Percentiles rank a stretch among this genome's conserved stretches.
These are phyloP conservation scores for Trametes gibbosa DNA, from an alignment of 768 basidiomycete species.

Conservation along the genomic window DNA sequence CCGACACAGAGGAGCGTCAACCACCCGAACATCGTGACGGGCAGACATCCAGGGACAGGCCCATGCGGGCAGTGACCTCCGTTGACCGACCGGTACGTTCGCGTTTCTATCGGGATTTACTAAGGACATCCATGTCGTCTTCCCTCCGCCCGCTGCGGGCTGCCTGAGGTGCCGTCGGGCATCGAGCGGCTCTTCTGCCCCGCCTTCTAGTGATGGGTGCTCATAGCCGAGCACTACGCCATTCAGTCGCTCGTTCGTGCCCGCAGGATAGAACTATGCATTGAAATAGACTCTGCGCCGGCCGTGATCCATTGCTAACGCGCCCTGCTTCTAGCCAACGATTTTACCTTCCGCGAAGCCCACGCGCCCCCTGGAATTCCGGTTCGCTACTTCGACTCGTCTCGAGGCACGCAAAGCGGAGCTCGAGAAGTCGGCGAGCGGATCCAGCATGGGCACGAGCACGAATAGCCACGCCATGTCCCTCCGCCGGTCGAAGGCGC, in stretches of 20 bases:
- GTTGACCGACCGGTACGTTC: slow-evolving; percentile 16
- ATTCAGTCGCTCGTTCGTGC: background rate
- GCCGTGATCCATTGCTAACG: slow-evolving; percentile 5
- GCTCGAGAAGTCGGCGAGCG: slow-evolving; percentile 27
- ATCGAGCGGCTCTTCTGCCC: background rate
- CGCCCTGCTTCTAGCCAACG: slow-evolving; percentile 12
- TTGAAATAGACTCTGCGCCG: slow-evolving; percentile 6
- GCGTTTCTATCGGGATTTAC: slow-evolving; percentile 6
- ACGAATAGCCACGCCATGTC: slow-evolving; percentile 3
- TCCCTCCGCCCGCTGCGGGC: background rate
- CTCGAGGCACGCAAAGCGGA: slow-evolving; percentile 45
- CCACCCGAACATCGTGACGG: background rate
- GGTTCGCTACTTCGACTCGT: slow-evolving; percentile 49
- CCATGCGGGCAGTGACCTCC: background rate
- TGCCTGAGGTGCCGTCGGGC: background rate
- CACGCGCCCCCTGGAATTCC: slow-evolving; percentile 46
- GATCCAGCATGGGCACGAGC: background rate
- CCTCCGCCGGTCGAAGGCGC: slow-evolving; percentile 18
- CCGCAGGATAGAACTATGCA: background rate
- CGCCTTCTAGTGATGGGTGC: slow-evolving; percentile 10
- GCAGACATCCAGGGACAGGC: background rate
- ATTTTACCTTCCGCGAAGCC: slow-evolving; percentile 25
- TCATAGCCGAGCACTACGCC: background rate
- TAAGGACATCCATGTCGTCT: background rate
- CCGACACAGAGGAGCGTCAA: slow-evolving; percentile 12